phyloP scores from a whole-genome alignment of 108 stramenopile genomes.

The Ochromonas danica region DNA sequence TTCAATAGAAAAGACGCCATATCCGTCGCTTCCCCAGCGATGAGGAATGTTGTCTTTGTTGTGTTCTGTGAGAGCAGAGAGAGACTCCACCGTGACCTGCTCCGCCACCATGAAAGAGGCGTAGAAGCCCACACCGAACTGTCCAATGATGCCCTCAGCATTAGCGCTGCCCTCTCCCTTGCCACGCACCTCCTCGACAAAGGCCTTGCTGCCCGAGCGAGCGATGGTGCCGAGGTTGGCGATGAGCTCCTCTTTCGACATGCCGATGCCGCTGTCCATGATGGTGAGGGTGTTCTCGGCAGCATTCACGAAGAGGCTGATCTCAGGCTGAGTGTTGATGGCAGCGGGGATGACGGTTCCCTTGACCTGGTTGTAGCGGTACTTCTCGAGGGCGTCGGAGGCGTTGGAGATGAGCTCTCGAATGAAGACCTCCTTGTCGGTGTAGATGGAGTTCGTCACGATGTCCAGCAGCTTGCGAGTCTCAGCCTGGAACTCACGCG shows the following conservation, averaged over 20 bases:
- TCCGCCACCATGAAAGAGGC: slow-evolving; percentile 93
- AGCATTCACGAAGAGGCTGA: slow-evolving; percentile 71
- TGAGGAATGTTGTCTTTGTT: no score
- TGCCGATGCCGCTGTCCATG: slow-evolving; percentile 90
- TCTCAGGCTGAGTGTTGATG: slow-evolving; percentile 56
- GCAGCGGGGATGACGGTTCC: background rate
- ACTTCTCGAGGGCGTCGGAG: slow-evolving; percentile 91
- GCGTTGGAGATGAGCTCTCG: slow-evolving; percentile 95
- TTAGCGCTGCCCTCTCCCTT: slow-evolving; percentile 58
- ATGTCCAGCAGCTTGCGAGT: slow-evolving; percentile 72
- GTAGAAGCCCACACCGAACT: slow-evolving; percentile 99
- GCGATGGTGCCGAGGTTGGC: slow-evolving; percentile 96
- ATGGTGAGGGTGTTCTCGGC: slow-evolving; percentile 84
- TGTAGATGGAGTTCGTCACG: slow-evolving; percentile 96
- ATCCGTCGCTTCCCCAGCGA: slow-evolving; percentile 77
- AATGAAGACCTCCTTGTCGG: slow-evolving; percentile 96
- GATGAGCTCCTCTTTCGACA: slow-evolving; percentile 85
- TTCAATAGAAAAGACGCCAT: slow-evolving; percentile 74
- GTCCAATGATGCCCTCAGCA: slow-evolving; percentile 74
- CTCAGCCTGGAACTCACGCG: slow-evolving; percentile 84
- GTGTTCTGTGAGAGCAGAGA: slow-evolving; percentile 64
- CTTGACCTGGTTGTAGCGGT: slow-evolving; percentile 74
- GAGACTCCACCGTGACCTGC: slow-evolving; percentile 85
- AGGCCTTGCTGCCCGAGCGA: slow-evolving; percentile 78
- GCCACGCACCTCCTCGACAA: slow-evolving; percentile 66